Evolutionary conservation across 805 yeast genomes (phyloP).

Genomic region (Candida ortonii): DNA sequence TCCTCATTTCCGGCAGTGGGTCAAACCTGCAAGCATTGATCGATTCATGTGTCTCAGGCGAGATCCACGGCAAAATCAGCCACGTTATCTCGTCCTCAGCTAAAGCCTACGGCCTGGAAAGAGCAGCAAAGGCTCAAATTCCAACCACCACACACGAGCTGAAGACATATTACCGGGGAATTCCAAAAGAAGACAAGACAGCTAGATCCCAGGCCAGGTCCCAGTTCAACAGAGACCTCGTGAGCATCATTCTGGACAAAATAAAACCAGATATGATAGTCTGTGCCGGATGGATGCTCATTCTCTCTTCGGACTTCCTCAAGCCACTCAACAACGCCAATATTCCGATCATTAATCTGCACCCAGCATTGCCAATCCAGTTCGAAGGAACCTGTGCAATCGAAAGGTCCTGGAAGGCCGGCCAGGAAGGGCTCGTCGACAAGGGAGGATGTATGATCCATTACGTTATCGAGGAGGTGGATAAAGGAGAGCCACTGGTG

Average conservation of each 20-base stretch:
- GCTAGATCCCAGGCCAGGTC: conserved; percentile 62
- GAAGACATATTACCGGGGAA: conserved; percentile 67
- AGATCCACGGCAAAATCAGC: conserved; percentile 49
- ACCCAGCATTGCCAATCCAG: conserved; percentile 96
- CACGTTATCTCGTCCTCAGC: conserved; percentile 83
- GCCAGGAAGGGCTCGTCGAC: conserved; percentile 73
- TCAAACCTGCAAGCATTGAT: conserved; percentile 94
- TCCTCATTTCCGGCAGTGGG: conserved; percentile 91
- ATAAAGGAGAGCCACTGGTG: conserved; percentile 84
- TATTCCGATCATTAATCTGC: conserved; percentile 85
- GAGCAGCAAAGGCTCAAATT: conserved; percentile 70
- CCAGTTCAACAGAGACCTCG: conserved; percentile 74
- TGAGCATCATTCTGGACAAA: conserved; percentile 55
- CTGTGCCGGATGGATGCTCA: conserved; percentile 99
- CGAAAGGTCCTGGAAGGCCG: conserved; percentile 94
- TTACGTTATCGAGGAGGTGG: conserved; percentile 93
- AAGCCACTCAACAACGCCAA: conserved; percentile 56
- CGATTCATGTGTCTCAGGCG: conserved; percentile 53
- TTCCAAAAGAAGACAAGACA: conserved; percentile 64
- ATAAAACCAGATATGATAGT: conserved; percentile 79
- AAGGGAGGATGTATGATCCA: conserved; percentile 96
- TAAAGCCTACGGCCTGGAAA: conserved; percentile 79
- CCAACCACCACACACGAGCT: conserved; percentile 72
- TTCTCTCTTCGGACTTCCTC: conserved; percentile 75
- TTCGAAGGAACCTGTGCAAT: conserved; percentile 98